Conservation (phyloP, 371 early-diverging fungal genomes). For the Apophysomyces sp. region DNA sequence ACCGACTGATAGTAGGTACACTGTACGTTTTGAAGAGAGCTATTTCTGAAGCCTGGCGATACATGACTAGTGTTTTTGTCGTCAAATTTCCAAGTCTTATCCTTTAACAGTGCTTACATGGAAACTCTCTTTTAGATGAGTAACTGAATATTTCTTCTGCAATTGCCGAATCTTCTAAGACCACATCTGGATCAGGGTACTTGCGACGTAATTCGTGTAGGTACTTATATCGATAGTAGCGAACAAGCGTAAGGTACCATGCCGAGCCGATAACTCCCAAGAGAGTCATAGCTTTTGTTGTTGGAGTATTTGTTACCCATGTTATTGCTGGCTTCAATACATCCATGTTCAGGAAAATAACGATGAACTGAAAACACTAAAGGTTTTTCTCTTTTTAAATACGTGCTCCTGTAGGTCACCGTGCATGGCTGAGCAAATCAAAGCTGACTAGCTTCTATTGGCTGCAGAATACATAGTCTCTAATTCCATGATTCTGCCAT, state of each 20-base stretch:
- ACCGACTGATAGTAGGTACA: constrained; percentile 49
- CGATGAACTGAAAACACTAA: background rate
- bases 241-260: constrained; percentile 37
- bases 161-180: constrained; percentile 32
- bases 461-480: too few species aligned
- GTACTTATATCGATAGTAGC: constrained; percentile 29
- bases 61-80: background rate
- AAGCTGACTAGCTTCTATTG: too few species aligned
- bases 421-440: too few species aligned
- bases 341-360: background rate
- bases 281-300: background rate
- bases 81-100: background rate
- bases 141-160: constrained; percentile 39
- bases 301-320: background rate
- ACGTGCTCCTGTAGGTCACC: too few species aligned
- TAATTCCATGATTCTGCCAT: too few species aligned
- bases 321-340: background rate
- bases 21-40: constrained; percentile 52
- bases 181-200: constrained; percentile 48
- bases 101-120: constrained; percentile 16
- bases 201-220: constrained; percentile 31
- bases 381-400: too few species aligned
- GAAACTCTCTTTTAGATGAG: constrained; percentile 42
- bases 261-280: constrained; percentile 1
- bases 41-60: constrained; percentile 36